These are phyloP conservation scores for Pseudogymnoascus pannorum DNA, from an alignment of 2,329 filamentous ascomycete genomes.

Conservation along the genomic window DNA sequence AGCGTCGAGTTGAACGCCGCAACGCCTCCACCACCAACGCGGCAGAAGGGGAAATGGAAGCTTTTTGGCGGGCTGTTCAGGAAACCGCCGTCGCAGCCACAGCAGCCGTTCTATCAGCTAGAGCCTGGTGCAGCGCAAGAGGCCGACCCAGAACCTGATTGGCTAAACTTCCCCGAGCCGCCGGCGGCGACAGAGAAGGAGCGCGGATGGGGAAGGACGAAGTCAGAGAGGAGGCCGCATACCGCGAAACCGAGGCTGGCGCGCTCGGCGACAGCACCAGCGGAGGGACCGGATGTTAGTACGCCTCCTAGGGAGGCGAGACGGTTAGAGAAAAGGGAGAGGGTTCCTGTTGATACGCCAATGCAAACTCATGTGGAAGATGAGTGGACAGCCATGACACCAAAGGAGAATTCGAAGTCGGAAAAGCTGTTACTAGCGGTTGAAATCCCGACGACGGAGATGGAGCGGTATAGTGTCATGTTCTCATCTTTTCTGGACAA, in stretches of 20 bases:
- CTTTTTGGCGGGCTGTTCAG: slow-evolving; percentile 48
- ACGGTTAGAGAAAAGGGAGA: slow-evolving; percentile 15
- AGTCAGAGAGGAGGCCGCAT: slow-evolving; percentile 17
- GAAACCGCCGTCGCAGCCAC: slow-evolving; percentile 30
- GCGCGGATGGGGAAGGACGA: slow-evolving; percentile 18
- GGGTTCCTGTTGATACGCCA: slow-evolving; percentile 24
- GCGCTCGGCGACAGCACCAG: slow-evolving; percentile 20
- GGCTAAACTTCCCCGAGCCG: slow-evolving; percentile 9
- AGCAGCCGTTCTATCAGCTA: slow-evolving; percentile 26
- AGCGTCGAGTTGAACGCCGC: not conserved
- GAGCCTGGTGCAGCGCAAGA: slow-evolving; percentile 19
- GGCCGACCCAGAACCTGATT: slow-evolving; percentile 11
- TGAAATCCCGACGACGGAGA: slow-evolving; percentile 68
- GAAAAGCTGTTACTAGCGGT: slow-evolving; percentile 50
- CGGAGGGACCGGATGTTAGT: too few species aligned
- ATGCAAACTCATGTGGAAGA: slow-evolving; percentile 11
- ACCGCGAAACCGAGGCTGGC: slow-evolving; percentile 20
- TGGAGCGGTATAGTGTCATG: slow-evolving; percentile 94
- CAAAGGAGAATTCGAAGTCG: too few species aligned
- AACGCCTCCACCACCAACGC: slow-evolving; percentile 14
- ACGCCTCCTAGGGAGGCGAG: too few species aligned
- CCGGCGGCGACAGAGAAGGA: slow-evolving; percentile 15
- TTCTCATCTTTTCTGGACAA: slow-evolving; percentile 65
- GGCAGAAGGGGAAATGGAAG: slow-evolving; percentile 50
- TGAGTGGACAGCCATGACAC: slow-evolving; percentile 15